Evolutionary conservation across 228 moss, liverwort and hornwort genomes (phyloP), one percentile per base, ranked within the genome.

Genomic region (Sphagnum fallax): DNA sequence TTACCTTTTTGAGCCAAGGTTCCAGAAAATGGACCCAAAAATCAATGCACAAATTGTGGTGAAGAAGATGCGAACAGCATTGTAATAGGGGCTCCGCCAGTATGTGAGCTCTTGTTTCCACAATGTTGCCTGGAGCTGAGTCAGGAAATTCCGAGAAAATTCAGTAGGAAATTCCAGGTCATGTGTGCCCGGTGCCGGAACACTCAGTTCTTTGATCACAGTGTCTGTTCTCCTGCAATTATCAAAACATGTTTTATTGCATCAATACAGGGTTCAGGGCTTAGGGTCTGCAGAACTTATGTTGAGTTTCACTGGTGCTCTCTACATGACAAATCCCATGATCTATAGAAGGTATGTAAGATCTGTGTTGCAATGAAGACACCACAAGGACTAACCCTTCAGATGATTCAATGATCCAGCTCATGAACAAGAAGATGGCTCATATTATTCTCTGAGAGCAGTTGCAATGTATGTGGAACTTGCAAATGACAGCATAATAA

Each of bases 61-160:
- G 78, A 91, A 91, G 67, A 92, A 93, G 63, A 97, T 87, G 14
- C 93, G 83, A 70, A 97, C 84, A 4, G 82, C 89, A 76, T 93
- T 97, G 79, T 97, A 97, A 4, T 78, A 75, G 67, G 96, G 96
- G 70, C 88, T 97, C 64, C 96, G 89, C 96, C 96, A 97, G 59
- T 93, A 97, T 0, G 93, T 91, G 32, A 70, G 18, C 4, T 77
- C 78, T 64, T 97, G 96, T 82, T 97, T 97, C 96, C 96, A 97
- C 4, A 97, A 51, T 67, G 79, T 81, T 32, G 96, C 96, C 67
- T 11, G 7, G 58, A 88, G 82, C 65, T 97, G 96, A 6, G 90
- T 93, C 59, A 18, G n/a, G 49, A 77, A 18, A 68, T 72, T 83
- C 48, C 89, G 76, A 13, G 96, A 81, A 70, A 74, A 97, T 52